Percentiles rank a stretch among this genome's conserved stretches.
Evolutionary conservation across 306 rosid species (phyloP).

Genomic region (Rubus parviflorus): DNA sequence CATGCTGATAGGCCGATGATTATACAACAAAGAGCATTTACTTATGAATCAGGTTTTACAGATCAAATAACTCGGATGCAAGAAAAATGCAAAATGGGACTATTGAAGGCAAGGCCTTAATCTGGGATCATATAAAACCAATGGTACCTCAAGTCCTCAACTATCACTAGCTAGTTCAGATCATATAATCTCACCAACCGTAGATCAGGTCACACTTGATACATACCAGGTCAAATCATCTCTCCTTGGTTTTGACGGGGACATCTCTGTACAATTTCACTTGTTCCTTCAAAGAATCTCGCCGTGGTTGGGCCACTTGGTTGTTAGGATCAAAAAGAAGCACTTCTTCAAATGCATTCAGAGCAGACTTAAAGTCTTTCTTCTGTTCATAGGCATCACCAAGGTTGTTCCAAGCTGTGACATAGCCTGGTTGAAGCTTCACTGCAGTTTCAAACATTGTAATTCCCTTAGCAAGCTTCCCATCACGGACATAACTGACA

Average conservation of each 20-base stretch:
- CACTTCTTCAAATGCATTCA: slow-evolving; percentile 92
- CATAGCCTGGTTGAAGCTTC: slow-evolving; percentile 92
- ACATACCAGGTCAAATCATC: slow-evolving; percentile 29
- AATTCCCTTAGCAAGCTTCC: slow-evolving; percentile 85
- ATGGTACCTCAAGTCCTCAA: slow-evolving; percentile 23
- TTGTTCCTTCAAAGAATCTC: slow-evolving; percentile 63
- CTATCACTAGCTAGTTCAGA: slow-evolving; percentile 9
- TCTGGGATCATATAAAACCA: slow-evolving; percentile 2
- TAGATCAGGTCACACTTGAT: not conserved
- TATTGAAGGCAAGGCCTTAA: slow-evolving; percentile 1
- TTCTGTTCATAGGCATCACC: slow-evolving; percentile 89
- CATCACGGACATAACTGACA: slow-evolving; percentile 78
- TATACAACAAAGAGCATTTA: not conserved
- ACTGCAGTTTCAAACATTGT: slow-evolving; percentile 83
- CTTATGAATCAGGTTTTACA: not conserved
- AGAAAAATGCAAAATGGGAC: slow-evolving; percentile 12
- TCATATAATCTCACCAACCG: not conserved
- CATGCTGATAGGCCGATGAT: not conserved
- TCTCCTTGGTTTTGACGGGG: slow-evolving; percentile 62
- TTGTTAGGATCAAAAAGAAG: slow-evolving; percentile 94
- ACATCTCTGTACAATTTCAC: slow-evolving; percentile 69
- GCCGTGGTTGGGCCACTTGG: slow-evolving; percentile 79
- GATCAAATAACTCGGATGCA: slow-evolving; percentile 7
- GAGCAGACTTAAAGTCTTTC: slow-evolving; percentile 71
- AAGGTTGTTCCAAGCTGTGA: slow-evolving; percentile 98